These are phyloP conservation scores for Asclepias syriaca DNA, from an alignment of 257 asterid species.

Conservation along the genomic window DNA sequence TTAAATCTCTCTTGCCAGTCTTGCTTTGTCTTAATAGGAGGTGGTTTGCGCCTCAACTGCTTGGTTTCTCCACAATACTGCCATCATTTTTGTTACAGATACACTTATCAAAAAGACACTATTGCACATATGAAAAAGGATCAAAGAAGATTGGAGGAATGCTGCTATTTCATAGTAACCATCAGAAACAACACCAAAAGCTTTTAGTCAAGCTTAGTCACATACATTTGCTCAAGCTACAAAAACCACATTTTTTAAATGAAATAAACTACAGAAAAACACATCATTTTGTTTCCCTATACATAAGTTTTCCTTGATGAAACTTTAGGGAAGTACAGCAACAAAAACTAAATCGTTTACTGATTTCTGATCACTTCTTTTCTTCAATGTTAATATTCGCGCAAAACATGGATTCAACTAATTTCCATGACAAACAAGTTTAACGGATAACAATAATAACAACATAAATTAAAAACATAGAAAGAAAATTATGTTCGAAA, in stretches of 20 bases:
- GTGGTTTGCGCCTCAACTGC: conserved; percentile 48
- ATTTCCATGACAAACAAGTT: conserved; percentile 2
- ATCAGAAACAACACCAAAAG: neutral
- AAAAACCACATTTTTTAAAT: neutral
- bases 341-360: neutral
- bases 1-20: conserved; percentile 87
- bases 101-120: neutral
- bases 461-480: neutral
- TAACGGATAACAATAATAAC: neutral
- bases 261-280: neutral
- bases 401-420: neutral
- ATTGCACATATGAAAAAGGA: neutral
- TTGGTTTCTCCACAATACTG: conserved; percentile 49
- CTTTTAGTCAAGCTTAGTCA: neutral
- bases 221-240: neutral
- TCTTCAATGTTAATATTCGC: neutral
- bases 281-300: neutral
- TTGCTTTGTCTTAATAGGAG: conserved; percentile 67
- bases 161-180: neutral
- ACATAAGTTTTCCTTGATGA: neutral
- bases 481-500: neutral
- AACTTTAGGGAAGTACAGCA: neutral
- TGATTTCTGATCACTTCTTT: neutral
- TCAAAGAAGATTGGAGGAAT: neutral
- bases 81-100: conserved; percentile 19